Percentiles rank a stretch among this genome's conserved stretches.
Evolutionary conservation across 192 early-diverging fungal genomes (phyloP).

Genomic region (Cladochytrium replicatum): DNA sequence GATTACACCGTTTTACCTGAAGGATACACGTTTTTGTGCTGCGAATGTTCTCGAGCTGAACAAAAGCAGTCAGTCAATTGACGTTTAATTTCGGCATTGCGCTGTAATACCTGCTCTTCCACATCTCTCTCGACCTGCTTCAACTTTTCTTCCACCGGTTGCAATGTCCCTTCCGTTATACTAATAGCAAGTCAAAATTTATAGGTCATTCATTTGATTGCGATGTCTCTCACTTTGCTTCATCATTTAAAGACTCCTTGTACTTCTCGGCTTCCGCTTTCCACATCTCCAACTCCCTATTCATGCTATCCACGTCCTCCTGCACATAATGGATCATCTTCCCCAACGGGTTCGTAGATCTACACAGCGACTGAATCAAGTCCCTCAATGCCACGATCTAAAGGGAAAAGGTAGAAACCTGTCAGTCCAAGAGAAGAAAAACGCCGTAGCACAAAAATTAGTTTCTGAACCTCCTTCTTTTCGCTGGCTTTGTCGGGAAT

Average conservation of each 20-base stretch:
- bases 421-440: background rate
- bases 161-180: slow-evolving; percentile 22
- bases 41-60: slow-evolving; percentile 36
- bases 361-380: slow-evolving; percentile 38
- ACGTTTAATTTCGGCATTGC: background rate
- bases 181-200: slow-evolving; percentile 11
- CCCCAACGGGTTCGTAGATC: slow-evolving; percentile 42
- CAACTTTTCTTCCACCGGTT: slow-evolving; percentile 28
- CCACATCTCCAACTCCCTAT: slow-evolving; percentile 45
- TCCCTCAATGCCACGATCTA: slow-evolving; percentile 37
- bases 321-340: slow-evolving; percentile 51
- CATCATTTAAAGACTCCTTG: slow-evolving; percentile 17
- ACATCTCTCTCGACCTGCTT: slow-evolving; percentile 33
- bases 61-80: background rate
- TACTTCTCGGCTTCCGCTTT: slow-evolving; percentile 30
- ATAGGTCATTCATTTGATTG: background rate
- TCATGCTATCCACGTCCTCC: slow-evolving; percentile 53
- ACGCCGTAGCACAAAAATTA: too few species aligned
- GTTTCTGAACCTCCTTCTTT: slow-evolving; percentile 39
- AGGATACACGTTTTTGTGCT: slow-evolving; percentile 36
- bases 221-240: slow-evolving; percentile 13
- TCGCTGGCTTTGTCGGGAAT: slow-evolving; percentile 19
- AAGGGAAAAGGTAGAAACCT: background rate
- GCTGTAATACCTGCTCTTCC: slow-evolving; percentile 29
- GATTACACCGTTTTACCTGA: too few species aligned